Evolutionary conservation across 352 stramenopile genomes (phyloP).

Genomic region (Pythium myriotylum): DNA sequence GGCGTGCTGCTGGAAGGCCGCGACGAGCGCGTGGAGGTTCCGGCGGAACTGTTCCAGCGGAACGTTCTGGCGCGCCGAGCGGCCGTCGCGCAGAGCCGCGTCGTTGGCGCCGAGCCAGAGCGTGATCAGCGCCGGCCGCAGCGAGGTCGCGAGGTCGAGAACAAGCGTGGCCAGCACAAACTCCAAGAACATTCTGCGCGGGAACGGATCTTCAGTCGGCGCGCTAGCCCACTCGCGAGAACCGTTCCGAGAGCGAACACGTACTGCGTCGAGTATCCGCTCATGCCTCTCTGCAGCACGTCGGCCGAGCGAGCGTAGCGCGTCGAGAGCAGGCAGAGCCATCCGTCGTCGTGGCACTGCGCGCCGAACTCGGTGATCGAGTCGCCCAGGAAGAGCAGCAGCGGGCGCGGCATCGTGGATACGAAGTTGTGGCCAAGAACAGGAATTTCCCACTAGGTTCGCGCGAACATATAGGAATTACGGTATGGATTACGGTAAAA

Average conservation of each 20-base stretch:
- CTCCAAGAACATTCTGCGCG: conserved; percentile 31
- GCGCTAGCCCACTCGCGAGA: too few relatives aligned
- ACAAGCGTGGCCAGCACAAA: conserved; percentile 29
- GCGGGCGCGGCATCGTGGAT: conserved; percentile 32
- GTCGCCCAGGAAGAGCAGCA: conserved; percentile 58
- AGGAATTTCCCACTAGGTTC: not conserved
- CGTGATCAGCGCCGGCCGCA: conserved; percentile 34
- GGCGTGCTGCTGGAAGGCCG: conserved; percentile 26
- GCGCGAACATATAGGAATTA: too few relatives aligned
- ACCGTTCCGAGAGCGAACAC: not conserved
- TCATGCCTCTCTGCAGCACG: conserved; percentile 45
- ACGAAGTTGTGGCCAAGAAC: too few relatives aligned
- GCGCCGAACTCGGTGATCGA: conserved; percentile 59
- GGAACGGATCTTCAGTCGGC: not conserved
- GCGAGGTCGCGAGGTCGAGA: conserved; percentile 29
- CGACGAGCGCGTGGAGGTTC: conserved; percentile 43
- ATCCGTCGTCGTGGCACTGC: conserved; percentile 37
- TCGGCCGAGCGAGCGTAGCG: conserved; percentile 56
- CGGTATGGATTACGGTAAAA: not conserved
- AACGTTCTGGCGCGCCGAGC: conserved; percentile 41
- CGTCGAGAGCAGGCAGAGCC: conserved; percentile 46
- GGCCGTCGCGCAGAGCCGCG: conserved; percentile 36
- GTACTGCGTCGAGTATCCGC: conserved; percentile 62
- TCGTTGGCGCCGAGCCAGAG: conserved; percentile 60
- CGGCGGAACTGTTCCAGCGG: conserved; percentile 40